Evolutionary conservation across 352 stramenopile genomes (phyloP), one percentile per base, ranked within the genome.

Genomic region (Phytopythium cucurbitacearum): DNA sequence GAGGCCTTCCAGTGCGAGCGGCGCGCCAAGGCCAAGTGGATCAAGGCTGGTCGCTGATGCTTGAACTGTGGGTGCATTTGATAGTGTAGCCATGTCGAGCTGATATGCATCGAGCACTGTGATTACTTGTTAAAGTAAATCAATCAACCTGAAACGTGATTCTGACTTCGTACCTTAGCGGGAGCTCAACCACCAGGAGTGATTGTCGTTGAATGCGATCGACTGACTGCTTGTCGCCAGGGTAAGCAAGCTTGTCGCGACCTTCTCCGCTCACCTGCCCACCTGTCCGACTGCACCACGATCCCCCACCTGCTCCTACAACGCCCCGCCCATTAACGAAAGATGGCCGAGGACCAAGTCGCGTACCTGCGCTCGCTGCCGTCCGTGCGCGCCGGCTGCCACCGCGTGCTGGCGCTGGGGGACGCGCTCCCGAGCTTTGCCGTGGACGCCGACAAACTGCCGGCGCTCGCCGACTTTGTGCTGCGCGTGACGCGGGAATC

Each of bases 321-420:
- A 1, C 21, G 21, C 21, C 21, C 1, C 21, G 21, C 21, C 21
- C 33, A 41, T 41, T 13, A 44, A n/a, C 7, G 40, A 44, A 15
- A 44, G 21, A 44, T 12, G n/a, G 40, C 40, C 5, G 40, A 55
- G 39, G 59, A 73, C 4, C 64, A 68, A 62, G 78, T 91, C 35
- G 51, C 43, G 57, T 89, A 85, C 55, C 57, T 95, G 45, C 82
- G 82, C 41, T 88, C 77, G 21, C 72, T 95, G 42, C 60, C 64
- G 42, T 91, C 77, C 8, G 75, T 95, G 33, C 80, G 82, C 37
- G 71, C 86, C 15, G 66, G 75, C 10, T 91, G 85, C 67, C 65
- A 81, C 47, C 75, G 72, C 46, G 81, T 95, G 11, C 71, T 83
- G 38, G 60, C 64, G 41, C 68, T 90, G 2, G 82, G 65, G 0